Evolutionary conservation across 2,329 filamentous ascomycete species (phyloP).

Genomic region (Stylonectria norvegica): DNA sequence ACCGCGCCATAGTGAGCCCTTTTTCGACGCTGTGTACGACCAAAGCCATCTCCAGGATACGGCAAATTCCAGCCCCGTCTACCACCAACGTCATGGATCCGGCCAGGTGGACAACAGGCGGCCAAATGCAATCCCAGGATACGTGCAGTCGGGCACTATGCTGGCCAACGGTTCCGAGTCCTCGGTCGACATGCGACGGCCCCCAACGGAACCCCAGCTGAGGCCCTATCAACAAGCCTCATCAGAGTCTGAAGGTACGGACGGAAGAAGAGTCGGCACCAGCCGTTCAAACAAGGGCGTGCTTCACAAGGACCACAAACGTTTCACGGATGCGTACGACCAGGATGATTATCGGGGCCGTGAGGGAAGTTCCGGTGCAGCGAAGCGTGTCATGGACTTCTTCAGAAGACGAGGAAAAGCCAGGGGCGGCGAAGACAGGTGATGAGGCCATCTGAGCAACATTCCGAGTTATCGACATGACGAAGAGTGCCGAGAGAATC

Average conservation of each 20-base stretch:
- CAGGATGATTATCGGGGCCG: constrained; percentile 64
- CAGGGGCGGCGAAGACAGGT: constrained; percentile 58
- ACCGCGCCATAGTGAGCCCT: constrained; percentile 35
- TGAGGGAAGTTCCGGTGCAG: constrained; percentile 80
- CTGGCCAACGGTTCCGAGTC: constrained; percentile 53
- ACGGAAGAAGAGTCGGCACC: constrained; percentile 37
- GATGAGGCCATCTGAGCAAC: constrained; percentile 18
- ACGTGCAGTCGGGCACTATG: constrained; percentile 44
- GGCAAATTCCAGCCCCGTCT: constrained; percentile 34
- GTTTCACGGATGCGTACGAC: constrained; percentile 87
- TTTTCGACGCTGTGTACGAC: constrained; percentile 40
- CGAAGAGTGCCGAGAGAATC: constrained; percentile 21
- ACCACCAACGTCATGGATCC: constrained; percentile 42
- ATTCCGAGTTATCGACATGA: constrained; percentile 24
- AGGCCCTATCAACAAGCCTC: constrained; percentile 45
- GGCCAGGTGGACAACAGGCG: constrained; percentile 38
- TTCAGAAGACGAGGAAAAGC: constrained; percentile 85
- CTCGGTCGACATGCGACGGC: constrained; percentile 47
- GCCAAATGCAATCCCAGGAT: constrained; percentile 44
- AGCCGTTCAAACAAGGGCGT: constrained; percentile 49
- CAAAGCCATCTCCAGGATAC: constrained; percentile 34
- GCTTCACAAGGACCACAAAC: constrained; percentile 80
- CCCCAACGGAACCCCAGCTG: constrained; percentile 36
- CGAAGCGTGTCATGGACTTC: constrained; percentile 96
- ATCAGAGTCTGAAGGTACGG: constrained; percentile 41